Conservation (phyloP, 805 yeast genomes). For the Yamadazyma phyllophila region DNA sequence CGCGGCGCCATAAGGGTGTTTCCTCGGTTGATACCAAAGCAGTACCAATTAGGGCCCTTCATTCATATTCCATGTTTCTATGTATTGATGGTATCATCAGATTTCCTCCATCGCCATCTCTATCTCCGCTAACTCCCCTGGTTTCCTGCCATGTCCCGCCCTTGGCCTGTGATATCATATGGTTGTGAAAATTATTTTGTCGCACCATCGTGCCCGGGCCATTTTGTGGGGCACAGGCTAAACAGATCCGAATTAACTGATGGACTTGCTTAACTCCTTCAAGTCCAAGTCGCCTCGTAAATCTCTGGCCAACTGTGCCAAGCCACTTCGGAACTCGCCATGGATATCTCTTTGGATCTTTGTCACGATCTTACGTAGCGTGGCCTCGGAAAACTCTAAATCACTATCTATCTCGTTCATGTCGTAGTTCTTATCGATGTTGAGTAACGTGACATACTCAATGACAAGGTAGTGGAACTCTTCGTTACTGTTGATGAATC, state of each 20-base stretch:
- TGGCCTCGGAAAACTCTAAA: constrained; percentile 23
- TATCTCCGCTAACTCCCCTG: too few relatives aligned
- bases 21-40: too few relatives aligned
- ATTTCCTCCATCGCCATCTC: too few relatives aligned
- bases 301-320: constrained; percentile 48
- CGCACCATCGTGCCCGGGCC: constrained; percentile 3
- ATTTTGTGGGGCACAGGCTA: constrained; percentile 14
- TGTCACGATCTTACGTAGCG: constrained; percentile 36
- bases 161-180: background rate
- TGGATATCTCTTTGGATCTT: constrained; percentile 39
- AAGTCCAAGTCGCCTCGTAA: constrained; percentile 53
- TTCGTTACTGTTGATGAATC: constrained; percentile 33
- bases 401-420: constrained; percentile 25
- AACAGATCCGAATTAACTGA: background rate
- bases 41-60: too few relatives aligned
- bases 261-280: constrained; percentile 33
- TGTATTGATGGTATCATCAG: too few relatives aligned
- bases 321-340: constrained; percentile 41
- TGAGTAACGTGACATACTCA: constrained; percentile 27
- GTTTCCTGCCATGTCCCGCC: too few relatives aligned
- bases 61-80: too few relatives aligned
- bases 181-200: background rate
- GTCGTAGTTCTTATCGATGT: constrained; percentile 21
- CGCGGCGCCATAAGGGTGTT: background rate
- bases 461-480: constrained; percentile 29